Evolutionary conservation across 2,329 filamentous ascomycete genomes (phyloP).

Genomic region (Cladosporium sp.): DNA sequence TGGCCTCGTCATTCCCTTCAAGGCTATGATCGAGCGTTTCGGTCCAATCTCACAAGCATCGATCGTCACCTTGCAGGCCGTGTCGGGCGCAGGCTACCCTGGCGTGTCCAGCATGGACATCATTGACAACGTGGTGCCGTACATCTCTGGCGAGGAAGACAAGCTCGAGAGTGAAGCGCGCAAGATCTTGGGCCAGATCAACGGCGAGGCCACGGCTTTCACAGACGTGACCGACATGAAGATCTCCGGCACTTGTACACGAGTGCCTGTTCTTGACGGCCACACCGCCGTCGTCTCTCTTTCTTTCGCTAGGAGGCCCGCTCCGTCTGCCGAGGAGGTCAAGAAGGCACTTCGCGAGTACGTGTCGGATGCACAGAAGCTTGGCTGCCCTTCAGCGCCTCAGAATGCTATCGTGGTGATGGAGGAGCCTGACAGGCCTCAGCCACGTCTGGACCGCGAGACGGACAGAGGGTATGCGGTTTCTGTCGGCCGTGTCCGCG

Average conservation of each 20-base stretch:
- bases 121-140: conserved; percentile 92
- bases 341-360: conserved; percentile 77
- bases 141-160: conserved; percentile 89
- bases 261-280: conserved; percentile 90
- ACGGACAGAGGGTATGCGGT: conserved; percentile 83
- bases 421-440: conserved; percentile 84
- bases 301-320: conserved; percentile 69
- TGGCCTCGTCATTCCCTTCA: conserved; percentile 90
- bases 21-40: conserved; percentile 80
- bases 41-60: conserved; percentile 72
- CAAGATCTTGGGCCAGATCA: conserved; percentile 83
- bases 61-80: conserved; percentile 91
- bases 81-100: conserved; percentile 88
- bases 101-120: conserved; percentile 93
- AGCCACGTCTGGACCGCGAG: conserved; percentile 85
- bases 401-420: conserved; percentile 77
- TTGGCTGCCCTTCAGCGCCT: conserved; percentile 86
- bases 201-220: conserved; percentile 67
- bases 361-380: conserved; percentile 70
- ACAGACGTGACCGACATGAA: conserved; percentile 68
- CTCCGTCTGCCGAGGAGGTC: conserved; percentile 71
- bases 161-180: conserved; percentile 92
- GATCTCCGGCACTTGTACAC: conserved; percentile 84
- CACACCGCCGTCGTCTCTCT: conserved; percentile 94
- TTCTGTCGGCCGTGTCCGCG: conserved; percentile 79